Conservation (phyloP, 2,329 filamentous ascomycete genomes). For the Talaromyces sp. region DNA sequence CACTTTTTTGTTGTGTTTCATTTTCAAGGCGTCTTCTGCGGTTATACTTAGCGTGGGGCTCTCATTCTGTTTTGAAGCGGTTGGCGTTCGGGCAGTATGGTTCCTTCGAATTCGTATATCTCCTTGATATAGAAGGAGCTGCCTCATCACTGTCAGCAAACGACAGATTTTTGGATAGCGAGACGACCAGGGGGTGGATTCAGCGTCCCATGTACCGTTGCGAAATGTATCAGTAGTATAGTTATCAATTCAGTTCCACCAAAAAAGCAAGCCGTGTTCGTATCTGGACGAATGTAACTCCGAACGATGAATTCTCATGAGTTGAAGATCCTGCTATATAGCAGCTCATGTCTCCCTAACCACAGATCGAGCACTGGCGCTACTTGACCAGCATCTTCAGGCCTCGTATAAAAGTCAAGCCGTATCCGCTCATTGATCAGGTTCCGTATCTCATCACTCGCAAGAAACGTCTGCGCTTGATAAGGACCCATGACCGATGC, state of each 20-base stretch:
- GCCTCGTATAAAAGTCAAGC: conserved; percentile 46
- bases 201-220: conserved; percentile 10
- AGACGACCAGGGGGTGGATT: neutral
- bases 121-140: neutral
- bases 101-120: neutral
- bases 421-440: conserved; percentile 50
- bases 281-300: neutral
- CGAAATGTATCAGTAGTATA: conserved; percentile 15
- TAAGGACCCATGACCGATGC: conserved; percentile 65
- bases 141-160: conserved; percentile 2
- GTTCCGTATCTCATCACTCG: conserved; percentile 51
- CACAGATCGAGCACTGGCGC: conserved; percentile 63
- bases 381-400: conserved; percentile 58
- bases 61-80: conserved; percentile 11
- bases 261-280: neutral
- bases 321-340: conserved; percentile 67
- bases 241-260: neutral
- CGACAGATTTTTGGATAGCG: conserved; percentile 8
- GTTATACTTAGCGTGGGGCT: conserved; percentile 14
- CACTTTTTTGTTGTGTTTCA: conserved; percentile 14
- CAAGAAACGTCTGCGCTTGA: conserved; percentile 59
- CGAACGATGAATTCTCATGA: conserved; percentile 42
- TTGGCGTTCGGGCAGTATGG: conserved; percentile 14
- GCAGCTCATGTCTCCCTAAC: conserved; percentile 62
- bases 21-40: conserved; percentile 10